Base-by-base conservation (phyloP, 176 grass and related monocot species). In the Luzula sylvatica region DNA sequence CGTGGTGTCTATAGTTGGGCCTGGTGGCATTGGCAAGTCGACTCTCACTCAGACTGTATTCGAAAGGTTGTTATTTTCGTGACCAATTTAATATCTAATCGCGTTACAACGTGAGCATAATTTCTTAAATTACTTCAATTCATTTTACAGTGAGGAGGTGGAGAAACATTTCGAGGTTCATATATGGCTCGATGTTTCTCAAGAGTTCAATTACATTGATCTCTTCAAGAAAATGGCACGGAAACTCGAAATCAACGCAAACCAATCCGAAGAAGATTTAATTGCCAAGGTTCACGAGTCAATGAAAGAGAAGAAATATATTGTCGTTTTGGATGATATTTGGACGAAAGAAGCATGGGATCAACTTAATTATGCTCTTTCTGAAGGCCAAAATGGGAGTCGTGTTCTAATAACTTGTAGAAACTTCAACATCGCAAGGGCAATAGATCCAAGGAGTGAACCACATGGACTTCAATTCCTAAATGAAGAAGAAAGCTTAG, bases 271-370 rank as follows among this genome's bases (percentile, higher is more conserved):
- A 27, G 38, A 17, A 11, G 7, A 65, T 1, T 26, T 61, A 19
- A 2, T 54, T n/a, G 14, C 1, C 1, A 48, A 64, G 44, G 18
- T 73, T 43, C 5, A 29, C 23, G 0, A 14, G 12, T 45, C 5
- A 14, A 54, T 73, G 35, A 53, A 47, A 43, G 20, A 53, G 15
- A 53, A 28, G 16, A 56, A 24, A 46, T 73, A 65, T 30, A n/a
- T 73, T 28, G 42, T 73, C 15, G 48, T 73, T 42, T n/a, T 73
- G 57, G 58, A 73, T 46, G 70, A 73, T 27, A 26, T 65, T 44
- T 73, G 70, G 70, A 8, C 12, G 11, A 28, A 30, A 9, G 35
- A 39, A 0, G 8, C 54, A 7, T 65, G 32, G 58, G 0, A 53
- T 0, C 23, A 17, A 38, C 24, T 54, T 16, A 5, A 15, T 6